Base-by-base conservation (phyloP, 2,329 filamentous ascomycete genomes). In the Karstenula rhodostoma region DNA sequence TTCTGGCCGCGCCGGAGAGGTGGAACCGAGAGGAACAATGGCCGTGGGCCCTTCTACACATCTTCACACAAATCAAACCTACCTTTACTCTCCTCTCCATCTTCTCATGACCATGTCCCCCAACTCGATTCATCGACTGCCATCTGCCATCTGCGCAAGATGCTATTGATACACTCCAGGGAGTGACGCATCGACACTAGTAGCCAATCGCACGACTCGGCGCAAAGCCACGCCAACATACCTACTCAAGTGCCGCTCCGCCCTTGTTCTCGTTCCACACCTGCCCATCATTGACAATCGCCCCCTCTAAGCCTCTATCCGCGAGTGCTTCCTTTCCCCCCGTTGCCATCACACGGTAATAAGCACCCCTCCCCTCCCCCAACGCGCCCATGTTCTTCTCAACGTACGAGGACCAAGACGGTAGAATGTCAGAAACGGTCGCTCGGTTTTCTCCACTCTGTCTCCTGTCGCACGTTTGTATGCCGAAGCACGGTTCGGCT, bases 201-300 rank as follows among this genome's bases (percentile, higher is more conserved):
- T 23, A 22, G 42, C 42, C 42, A 23, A 44, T 44, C 42, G 10
- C 42, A 23, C 13, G 4, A 9, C 19, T 44, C 42, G 19, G 42
- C 42, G 19, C n/a, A 23, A 44, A 44, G 42, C 42, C 42, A 44
- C 42, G 37, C 37, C n/a, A n/a, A n/a, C n/a, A n/a, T n/a, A n/a
- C n/a, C 37, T 40, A 4, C 37, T n/a, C 17, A 44, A 23, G 42
- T 44, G 7, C 19, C n/a, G n/a, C 19, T 44, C 19, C 19, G 10
- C 42, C 19, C 42, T 44, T 44, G 19, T 43, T 19, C 32, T 22
- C 22, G n/a, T 40, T 22, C 9, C 49, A 51, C 19, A 12, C 19
- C 10, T 32, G 33, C 35, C 49, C 22, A 40, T 52, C 49, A 13
- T 52, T 52, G 22, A 40, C 42, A 52, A 52, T 52, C 33, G 19